A percentile compares a stretch with the other conserved stretches of the same genome.
phyloP scores from a whole-genome alignment of 176 grass and related monocot species.

The Poa pratensis region DNA sequence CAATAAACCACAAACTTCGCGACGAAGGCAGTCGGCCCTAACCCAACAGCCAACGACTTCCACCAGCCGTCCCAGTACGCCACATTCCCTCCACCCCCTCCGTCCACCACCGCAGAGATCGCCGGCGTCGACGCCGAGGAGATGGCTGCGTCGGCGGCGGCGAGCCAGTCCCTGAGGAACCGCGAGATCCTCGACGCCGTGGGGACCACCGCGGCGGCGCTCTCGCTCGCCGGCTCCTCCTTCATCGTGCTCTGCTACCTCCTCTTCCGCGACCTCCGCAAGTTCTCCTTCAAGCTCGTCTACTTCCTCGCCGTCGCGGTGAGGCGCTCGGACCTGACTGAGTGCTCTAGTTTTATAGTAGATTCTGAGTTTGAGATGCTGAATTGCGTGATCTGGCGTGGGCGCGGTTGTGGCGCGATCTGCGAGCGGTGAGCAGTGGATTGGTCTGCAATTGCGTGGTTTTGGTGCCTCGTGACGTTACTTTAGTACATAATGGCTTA shows the following conservation, averaged over 20 bases:
- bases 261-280: slow-evolving; percentile 95
- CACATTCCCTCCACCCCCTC: background rate
- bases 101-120: no score
- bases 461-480: no score
- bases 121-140: no score
- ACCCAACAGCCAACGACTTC: slow-evolving; percentile 31
- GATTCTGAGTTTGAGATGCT: background rate
- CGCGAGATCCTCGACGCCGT: slow-evolving; percentile 59
- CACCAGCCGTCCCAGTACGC: slow-evolving; percentile 13
- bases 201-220: slow-evolving; percentile 61
- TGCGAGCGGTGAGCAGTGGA: no score
- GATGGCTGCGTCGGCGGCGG: background rate
- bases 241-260: slow-evolving; percentile 98
- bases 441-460: no score
- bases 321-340: slow-evolving; percentile 22
- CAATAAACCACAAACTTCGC: background rate
- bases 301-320: slow-evolving; percentile 92
- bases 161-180: slow-evolving; percentile 48
- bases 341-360: background rate
- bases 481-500: no score
- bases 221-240: slow-evolving; percentile 81
- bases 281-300: slow-evolving; percentile 98
- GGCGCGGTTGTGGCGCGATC: no score
- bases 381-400: background rate
- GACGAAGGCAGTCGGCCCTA: slow-evolving; percentile 9